phyloP scores from a whole-genome alignment of 2,329 filamentous ascomycete species.

The Macrophomina tecta region DNA sequence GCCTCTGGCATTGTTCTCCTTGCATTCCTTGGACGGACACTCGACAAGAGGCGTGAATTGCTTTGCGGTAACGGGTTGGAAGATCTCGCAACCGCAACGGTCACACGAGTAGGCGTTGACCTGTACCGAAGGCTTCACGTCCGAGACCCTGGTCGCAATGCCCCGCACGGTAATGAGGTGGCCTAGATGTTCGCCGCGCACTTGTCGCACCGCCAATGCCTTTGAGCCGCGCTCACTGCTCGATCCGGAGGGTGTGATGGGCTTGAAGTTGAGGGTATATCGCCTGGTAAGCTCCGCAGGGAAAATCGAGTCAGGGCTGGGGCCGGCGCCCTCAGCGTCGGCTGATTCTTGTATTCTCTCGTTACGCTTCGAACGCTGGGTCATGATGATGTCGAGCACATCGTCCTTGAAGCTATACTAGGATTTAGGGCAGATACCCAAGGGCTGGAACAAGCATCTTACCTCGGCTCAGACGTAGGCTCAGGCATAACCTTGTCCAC shows the following conservation, averaged over 20 bases:
- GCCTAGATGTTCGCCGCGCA: constrained; percentile 90
- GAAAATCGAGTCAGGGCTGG: constrained; percentile 78
- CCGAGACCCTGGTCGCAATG: constrained; percentile 92
- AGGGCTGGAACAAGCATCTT: constrained; percentile 41
- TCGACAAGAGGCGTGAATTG: constrained; percentile 86
- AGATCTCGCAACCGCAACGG: constrained; percentile 94
- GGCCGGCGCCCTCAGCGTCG: constrained; percentile 53
- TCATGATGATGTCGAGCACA: constrained; percentile 95
- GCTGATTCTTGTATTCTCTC: constrained; percentile 65
- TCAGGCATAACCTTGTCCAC: constrained; percentile 86
- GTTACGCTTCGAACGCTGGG: constrained; percentile 85
- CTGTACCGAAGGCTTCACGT: constrained; percentile 96
- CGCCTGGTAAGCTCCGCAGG: constrained; percentile 89
- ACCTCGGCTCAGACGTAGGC: constrained; percentile 78
- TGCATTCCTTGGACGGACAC: constrained; percentile 90
- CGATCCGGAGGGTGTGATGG: constrained; percentile 74
- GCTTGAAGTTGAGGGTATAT: constrained; percentile 97
- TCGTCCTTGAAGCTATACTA: constrained; percentile 85
- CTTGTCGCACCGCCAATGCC: constrained; percentile 86
- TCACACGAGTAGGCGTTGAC: constrained; percentile 99
- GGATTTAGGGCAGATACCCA: neutral
- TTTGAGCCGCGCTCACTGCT: constrained; percentile 64
- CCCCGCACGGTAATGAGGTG: constrained; percentile 92
- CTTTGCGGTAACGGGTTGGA: constrained; percentile 91
- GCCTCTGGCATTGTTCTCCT: constrained; percentile 87